These are phyloP conservation scores for Zymoseptoria passerinii DNA, from an alignment of 2,329 filamentous ascomycete species.

Conservation along the genomic window DNA sequence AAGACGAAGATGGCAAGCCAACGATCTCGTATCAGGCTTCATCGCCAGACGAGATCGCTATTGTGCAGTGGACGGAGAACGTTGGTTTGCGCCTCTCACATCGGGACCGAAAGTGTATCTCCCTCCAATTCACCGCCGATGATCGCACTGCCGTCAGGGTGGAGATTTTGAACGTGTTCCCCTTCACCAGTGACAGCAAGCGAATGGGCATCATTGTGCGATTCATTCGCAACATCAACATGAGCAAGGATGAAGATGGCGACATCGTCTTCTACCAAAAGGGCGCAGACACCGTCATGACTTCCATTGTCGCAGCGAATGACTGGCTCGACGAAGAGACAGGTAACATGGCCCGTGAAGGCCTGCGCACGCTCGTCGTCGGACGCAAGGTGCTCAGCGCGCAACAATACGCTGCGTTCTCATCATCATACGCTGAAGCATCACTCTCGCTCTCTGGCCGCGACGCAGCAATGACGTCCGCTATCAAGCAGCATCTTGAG, in stretches of 20 bases:
- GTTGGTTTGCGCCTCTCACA: constrained; percentile 78
- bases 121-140: constrained; percentile 67
- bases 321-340: constrained; percentile 99
- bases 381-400: constrained; percentile 78
- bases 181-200: constrained; percentile 96
- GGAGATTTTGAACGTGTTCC: constrained; percentile 86
- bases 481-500: constrained; percentile 76
- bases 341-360: constrained; percentile 98
- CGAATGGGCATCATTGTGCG: constrained; percentile 95
- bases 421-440: constrained; percentile 65
- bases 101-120: constrained; percentile 80
- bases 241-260: constrained; percentile 46
- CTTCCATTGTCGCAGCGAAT: constrained; percentile 86
- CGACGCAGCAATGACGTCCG: constrained; percentile 70
- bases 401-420: constrained; percentile 75
- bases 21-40: constrained; percentile 90
- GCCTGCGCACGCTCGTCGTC: constrained; percentile 84
- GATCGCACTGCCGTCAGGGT: constrained; percentile 72
- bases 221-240: constrained; percentile 52
- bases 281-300: constrained; percentile 96
- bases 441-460: constrained; percentile 71
- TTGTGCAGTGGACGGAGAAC: constrained; percentile 89
- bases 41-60: constrained; percentile 95
- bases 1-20: constrained; percentile 61
- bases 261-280: constrained; percentile 99